These are phyloP conservation scores for Calendula officinalis DNA, from an alignment of 129 eudicot species.

Conservation along the genomic window DNA sequence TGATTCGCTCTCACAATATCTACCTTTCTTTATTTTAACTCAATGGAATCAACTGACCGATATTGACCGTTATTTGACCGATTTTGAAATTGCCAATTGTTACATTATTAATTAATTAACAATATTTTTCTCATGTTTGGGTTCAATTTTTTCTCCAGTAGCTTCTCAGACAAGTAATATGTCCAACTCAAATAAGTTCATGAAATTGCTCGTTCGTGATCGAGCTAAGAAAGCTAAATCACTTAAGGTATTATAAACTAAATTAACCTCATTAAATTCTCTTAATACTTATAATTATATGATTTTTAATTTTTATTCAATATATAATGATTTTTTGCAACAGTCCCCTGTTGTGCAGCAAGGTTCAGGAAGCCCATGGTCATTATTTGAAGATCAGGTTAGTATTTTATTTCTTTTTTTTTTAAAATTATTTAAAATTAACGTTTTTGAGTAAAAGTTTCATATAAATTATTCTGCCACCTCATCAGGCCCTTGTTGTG, in stretches of 20 bases:
- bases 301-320: slow-evolving; percentile 5
- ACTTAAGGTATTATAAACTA: slow-evolving; percentile 59
- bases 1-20: no score
- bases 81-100: no score
- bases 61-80: no score
- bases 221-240: slow-evolving; percentile 76
- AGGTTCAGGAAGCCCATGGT: slow-evolving; percentile 85
- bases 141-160: slow-evolving; percentile 48
- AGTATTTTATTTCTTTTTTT: neutral
- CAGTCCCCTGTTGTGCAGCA: slow-evolving; percentile 69
- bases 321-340: neutral
- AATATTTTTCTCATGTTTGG: slow-evolving; percentile 26
- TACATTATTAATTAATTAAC: slow-evolving; percentile 54
- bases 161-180: slow-evolving; percentile 94
- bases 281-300: neutral
- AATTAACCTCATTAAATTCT: neutral
- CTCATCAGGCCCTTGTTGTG: slow-evolving; percentile 88
- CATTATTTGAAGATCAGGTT: slow-evolving; percentile 92
- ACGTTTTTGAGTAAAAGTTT: no score
- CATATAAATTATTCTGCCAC: neutral
- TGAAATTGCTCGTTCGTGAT: slow-evolving; percentile 78
- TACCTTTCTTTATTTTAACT: no score
- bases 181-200: slow-evolving; percentile 71
- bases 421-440: neutral
- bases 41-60: no score